Evolutionary conservation across 2,329 filamentous ascomycete species (phyloP), one percentile per base, ranked within the genome.

Genomic region (Diaporthe eres): DNA sequence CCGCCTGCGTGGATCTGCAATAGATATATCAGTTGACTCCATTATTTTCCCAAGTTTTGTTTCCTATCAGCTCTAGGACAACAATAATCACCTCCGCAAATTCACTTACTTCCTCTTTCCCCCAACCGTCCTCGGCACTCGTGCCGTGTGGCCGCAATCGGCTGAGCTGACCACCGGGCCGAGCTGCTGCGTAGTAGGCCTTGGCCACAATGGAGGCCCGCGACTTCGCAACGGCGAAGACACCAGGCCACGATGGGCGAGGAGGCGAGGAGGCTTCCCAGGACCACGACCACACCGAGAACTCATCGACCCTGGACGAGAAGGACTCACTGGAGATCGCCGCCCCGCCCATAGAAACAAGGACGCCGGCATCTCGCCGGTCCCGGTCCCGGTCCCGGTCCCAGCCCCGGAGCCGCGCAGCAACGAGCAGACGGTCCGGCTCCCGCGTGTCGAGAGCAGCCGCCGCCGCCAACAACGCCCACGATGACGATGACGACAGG

Each of bases 231-330:
- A 47, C 57, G 15, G 72, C 67, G 31, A 58, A 47, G 42, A 47
- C 60, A 7, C 34, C 47, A 17, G 71, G 12, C 22, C 42, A 22
- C 17, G 8, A 42, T 10, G 55, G 25, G 28, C 34, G n/a, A 25
- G 47, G 65, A 22, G 57, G 57, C 25, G 60, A 63, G n/a, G 60
- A 42, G 12, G 60, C 60, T 5, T 8, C 39, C 13, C 72, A 67
- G n/a, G 72, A 76, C 4, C 34, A 39, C 17, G 61, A 75, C 34
- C 55, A 55, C 28, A 72, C 61, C n/a, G 75, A 77, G 25, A 60
- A 39, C 53, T 75, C 68, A 15, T 55, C 68, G 5, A 51, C 28
- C 9, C 47, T 65, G 60, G 72, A 72, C 28, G 61, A 75, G 53
- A 60, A 75, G 53, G 73, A 75, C 12, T 68, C 75, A 3, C 42